Conservation (phyloP, 345 rosid species). For the Raphanus raphanistrum region DNA sequence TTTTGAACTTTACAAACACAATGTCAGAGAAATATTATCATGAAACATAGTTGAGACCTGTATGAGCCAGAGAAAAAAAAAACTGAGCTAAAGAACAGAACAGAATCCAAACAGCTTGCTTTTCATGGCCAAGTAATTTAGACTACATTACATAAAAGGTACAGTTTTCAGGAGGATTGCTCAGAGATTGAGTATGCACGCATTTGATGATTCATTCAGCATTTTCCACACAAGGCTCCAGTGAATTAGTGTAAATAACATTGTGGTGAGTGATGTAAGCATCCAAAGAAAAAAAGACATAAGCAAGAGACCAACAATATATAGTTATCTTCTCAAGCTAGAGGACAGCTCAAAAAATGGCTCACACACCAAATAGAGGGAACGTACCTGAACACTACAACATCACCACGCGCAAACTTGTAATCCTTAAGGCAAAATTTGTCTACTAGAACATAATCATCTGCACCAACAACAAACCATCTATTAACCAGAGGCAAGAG, state of each 20-base stretch:
- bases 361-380: not conserved
- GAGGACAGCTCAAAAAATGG: conserved; percentile 4
- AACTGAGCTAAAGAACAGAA: not conserved
- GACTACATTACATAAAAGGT: not conserved
- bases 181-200: not conserved
- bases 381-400: conserved; percentile 68
- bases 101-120: not conserved
- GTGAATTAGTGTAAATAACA: not conserved
- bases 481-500: not conserved
- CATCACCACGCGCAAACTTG: conserved; percentile 52
- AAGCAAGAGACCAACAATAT: not conserved
- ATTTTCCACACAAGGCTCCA: not conserved
- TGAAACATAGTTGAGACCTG: not conserved
- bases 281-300: not conserved
- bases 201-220: not conserved
- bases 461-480: not conserved
- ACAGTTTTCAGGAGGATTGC: not conserved
- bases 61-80: not conserved
- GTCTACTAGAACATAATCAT: not conserved
- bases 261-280: not conserved
- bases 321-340: not conserved
- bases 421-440: not conserved
- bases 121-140: not conserved
- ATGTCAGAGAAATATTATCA: not conserved
- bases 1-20: conserved; percentile 5